These are phyloP conservation scores for Apiotrichum akiyoshidainum DNA, from an alignment of 1,284 basidiomycete genomes.

Conservation along the genomic window DNA sequence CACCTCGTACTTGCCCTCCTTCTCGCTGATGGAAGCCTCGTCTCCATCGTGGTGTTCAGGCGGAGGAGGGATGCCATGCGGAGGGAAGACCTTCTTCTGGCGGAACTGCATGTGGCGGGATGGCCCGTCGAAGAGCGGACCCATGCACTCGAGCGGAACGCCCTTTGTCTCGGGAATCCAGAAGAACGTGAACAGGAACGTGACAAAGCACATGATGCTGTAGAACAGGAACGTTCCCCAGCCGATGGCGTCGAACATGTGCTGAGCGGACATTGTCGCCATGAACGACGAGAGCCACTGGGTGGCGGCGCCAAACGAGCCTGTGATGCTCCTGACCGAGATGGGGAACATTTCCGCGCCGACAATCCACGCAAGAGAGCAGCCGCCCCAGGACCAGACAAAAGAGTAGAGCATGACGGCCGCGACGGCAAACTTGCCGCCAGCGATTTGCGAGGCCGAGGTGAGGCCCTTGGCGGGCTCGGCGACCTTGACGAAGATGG, in stretches of 20 bases:
- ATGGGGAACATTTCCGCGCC: slow-evolving; percentile 37
- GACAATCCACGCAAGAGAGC: slow-evolving; percentile 34
- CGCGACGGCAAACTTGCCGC: slow-evolving; percentile 29
- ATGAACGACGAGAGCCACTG: slow-evolving; percentile 38
- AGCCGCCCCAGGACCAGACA: slow-evolving; percentile 29
- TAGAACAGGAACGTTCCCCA: slow-evolving; percentile 44
- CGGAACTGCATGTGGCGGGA: slow-evolving; percentile 23
- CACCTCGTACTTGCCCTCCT: no score
- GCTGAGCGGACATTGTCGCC: slow-evolving; percentile 35
- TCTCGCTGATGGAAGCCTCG: no score
- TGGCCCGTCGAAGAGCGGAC: slow-evolving; percentile 26
- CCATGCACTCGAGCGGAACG: slow-evolving; percentile 35
- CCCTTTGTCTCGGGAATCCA: slow-evolving; percentile 42
- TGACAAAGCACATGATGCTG: slow-evolving; percentile 26
- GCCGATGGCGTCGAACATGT: slow-evolving; percentile 21
- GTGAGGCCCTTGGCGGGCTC: slow-evolving; percentile 15
- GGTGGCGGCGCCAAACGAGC: slow-evolving; percentile 26
- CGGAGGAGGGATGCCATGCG: slow-evolving; percentile 29
- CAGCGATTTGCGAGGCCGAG: slow-evolving; percentile 15
- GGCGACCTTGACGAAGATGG: slow-evolving; percentile 30
- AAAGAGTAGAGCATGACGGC: slow-evolving; percentile 34
- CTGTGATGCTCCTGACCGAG: slow-evolving; percentile 30
- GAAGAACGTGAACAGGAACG: slow-evolving; percentile 35
- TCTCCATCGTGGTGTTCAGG: no score
- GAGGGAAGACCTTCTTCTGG: slow-evolving; percentile 34